Conservation (phyloP, 2,329 filamentous ascomycete species). For the Ascochyta viciae-villosae region DNA sequence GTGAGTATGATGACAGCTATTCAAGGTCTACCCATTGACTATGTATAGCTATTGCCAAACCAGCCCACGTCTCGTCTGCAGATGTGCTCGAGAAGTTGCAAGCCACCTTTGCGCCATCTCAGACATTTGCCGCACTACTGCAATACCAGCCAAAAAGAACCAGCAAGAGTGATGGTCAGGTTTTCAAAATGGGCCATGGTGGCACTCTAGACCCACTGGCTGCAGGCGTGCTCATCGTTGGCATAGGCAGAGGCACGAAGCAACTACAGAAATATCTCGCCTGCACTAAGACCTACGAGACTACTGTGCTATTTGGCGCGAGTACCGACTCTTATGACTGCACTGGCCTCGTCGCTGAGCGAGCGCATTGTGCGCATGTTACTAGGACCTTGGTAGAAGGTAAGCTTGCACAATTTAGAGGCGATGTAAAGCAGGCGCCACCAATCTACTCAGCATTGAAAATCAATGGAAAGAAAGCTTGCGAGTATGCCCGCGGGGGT, state of each 20-base stretch:
- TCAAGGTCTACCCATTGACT: neutral
- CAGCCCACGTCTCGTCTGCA: constrained; percentile 31
- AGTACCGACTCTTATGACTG: constrained; percentile 42
- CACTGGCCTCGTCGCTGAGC: constrained; percentile 26
- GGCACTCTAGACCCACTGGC: constrained; percentile 43
- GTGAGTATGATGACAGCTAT: constrained; percentile 14
- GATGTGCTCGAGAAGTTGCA: constrained; percentile 35
- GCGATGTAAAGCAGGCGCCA: constrained; percentile 34
- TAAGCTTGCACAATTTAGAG: constrained; percentile 28
- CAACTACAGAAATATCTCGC: constrained; percentile 34
- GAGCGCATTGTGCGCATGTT: constrained; percentile 25
- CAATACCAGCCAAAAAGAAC: constrained; percentile 27
- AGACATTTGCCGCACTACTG: constrained; percentile 26
- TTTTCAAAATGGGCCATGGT: constrained; percentile 41
- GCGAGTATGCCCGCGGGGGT: constrained; percentile 36
- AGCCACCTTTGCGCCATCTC: constrained; percentile 26
- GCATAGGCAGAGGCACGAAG: constrained; percentile 42
- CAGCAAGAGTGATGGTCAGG: constrained; percentile 28
- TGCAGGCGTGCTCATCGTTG: constrained; percentile 40
- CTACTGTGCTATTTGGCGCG: constrained; percentile 36
- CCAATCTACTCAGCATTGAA: constrained; percentile 42
- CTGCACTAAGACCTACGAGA: constrained; percentile 41
- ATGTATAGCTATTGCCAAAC: constrained; percentile 31
- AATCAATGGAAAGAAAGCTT: constrained; percentile 40
- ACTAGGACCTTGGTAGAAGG: constrained; percentile 27